Conservation (phyloP, 208 protist species). For the Spongospora subterranea region DNA sequence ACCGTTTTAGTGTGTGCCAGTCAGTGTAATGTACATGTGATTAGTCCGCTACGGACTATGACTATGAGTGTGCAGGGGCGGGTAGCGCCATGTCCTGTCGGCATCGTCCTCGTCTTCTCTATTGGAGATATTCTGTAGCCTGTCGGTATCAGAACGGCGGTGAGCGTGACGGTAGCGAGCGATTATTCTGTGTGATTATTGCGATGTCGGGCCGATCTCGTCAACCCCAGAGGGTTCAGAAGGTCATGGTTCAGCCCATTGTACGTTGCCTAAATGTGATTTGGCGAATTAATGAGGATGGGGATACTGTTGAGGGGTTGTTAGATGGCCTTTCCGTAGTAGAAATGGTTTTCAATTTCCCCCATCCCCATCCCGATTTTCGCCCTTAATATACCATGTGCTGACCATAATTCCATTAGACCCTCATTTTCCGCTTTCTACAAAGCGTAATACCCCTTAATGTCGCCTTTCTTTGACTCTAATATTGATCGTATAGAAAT, state of each 20-base stretch:
- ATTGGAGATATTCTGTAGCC: too few relatives aligned
- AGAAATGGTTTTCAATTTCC: too few relatives aligned
- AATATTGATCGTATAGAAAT: conserved; percentile 68
- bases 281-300: not conserved
- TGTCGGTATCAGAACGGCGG: too few relatives aligned
- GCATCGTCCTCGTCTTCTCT: too few relatives aligned
- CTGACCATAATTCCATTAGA: conserved; percentile 48
- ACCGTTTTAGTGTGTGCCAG: too few relatives aligned
- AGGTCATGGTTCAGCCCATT: conserved; percentile 74
- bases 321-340: too few relatives aligned
- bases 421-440: conserved; percentile 73
- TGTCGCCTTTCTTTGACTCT: not conserved
- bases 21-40: too few relatives aligned
- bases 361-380: not conserved
- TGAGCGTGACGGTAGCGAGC: too few relatives aligned
- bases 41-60: too few relatives aligned
- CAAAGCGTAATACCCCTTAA: conserved; percentile 68
- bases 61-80: too few relatives aligned
- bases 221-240: conserved; percentile 59
- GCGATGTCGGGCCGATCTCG: not conserved
- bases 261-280: conserved; percentile 56
- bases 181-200: too few relatives aligned
- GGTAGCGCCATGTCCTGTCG: too few relatives aligned
- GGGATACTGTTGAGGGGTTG: conserved; percentile 19
- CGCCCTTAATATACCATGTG: not conserved